Percentiles rank a stretch among this genome's conserved stretches.
These are phyloP conservation scores for Crithidia expoeki DNA, from an alignment of 208 protist genomes.

Conservation along the genomic window DNA sequence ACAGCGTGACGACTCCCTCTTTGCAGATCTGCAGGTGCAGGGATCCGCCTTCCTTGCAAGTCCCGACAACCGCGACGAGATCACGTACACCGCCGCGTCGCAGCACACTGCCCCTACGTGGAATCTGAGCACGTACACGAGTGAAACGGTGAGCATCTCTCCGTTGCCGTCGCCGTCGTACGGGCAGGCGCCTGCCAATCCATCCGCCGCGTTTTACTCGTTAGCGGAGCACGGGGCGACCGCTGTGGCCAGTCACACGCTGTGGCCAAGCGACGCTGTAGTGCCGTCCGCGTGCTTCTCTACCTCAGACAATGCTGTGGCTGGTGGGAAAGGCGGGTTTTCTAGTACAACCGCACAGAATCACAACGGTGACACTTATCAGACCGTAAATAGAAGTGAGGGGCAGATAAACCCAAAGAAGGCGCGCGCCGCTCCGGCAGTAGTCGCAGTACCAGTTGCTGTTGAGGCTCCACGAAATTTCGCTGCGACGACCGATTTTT, in stretches of 20 bases:
- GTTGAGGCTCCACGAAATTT: no score
- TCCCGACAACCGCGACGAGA: neutral
- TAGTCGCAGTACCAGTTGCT: no score
- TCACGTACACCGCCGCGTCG: neutral
- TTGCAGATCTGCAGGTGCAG: conserved; percentile 27
- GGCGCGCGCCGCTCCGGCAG: no score
- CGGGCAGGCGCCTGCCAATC: conserved; percentile 10
- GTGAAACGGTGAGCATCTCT: conserved; percentile 20
- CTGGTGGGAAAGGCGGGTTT: no score
- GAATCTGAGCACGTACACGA: conserved; percentile 17
- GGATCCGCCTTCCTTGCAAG: conserved; percentile 8
- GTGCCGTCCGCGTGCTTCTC: conserved; percentile 7
- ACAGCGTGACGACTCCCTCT: conserved; percentile 4
- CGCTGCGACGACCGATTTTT: no score
- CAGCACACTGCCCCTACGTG: conserved; percentile 10
- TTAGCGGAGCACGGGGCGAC: conserved; percentile 11
- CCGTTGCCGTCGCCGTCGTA: conserved; percentile 19
- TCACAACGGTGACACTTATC: no score
- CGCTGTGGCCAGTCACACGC: neutral
- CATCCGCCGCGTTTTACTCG: conserved; percentile 10
- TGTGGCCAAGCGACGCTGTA: conserved; percentile 6
- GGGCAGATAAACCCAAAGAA: no score
- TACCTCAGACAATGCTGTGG: no score
- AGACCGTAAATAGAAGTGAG: no score
- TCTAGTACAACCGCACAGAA: no score